phyloP scores from a whole-genome alignment of 2,329 filamentous ascomycete species.

The Epichloe typhina region DNA sequence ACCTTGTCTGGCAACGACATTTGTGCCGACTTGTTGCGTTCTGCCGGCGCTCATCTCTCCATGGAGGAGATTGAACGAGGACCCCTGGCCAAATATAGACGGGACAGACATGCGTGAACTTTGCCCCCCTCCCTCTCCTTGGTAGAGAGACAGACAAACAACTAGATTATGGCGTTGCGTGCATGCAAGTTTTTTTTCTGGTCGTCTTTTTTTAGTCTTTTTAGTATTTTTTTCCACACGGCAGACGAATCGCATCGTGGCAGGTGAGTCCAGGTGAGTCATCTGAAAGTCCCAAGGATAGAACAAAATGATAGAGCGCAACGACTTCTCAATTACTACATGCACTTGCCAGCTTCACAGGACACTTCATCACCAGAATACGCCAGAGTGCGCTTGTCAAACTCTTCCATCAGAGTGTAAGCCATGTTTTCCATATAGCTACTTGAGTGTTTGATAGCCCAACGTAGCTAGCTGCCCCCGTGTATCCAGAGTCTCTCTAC shows the following conservation, averaged over 20 bases:
- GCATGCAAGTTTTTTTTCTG: no score
- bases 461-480: background rate
- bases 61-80: conserved; percentile 23
- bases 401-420: background rate
- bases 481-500: conserved; percentile 8
- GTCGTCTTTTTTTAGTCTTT: no score
- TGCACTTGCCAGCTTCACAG: no score
- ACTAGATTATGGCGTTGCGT: no score
- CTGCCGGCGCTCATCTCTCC: conserved; percentile 47
- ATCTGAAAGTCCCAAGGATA: background rate
- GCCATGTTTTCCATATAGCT: conserved; percentile 2
- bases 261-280: no score
- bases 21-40: conserved; percentile 39
- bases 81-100: conserved; percentile 10
- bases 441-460: background rate
- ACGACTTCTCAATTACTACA: no score
- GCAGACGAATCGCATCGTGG: no score
- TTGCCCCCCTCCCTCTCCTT: background rate
- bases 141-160: background rate
- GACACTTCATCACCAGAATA: no score
- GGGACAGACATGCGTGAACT: background rate
- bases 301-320: background rate
- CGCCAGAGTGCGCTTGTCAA: background rate
- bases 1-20: conserved; percentile 41
- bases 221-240: no score